Evolutionary conservation across 331 rosid genomes (phyloP).

Genomic region (Dryas integrifolia): DNA sequence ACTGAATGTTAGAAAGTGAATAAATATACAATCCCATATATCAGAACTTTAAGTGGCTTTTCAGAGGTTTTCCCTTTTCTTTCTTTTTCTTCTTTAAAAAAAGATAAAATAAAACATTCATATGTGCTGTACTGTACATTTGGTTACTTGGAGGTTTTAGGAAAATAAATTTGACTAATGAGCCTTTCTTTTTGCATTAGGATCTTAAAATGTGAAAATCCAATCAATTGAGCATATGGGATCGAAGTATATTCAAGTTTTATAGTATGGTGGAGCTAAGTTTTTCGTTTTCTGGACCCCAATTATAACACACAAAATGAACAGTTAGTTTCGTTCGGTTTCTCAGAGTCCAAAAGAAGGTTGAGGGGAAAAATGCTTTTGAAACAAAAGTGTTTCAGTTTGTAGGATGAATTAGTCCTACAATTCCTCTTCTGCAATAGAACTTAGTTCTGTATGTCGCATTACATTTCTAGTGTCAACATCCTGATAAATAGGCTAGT

Average conservation of each 20-base stretch:
- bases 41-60: not conserved
- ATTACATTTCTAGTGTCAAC: not conserved
- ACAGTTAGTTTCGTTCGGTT: not conserved
- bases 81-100: too few species aligned
- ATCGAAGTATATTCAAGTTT: not conserved
- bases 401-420: not conserved
- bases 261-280: not conserved
- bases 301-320: not conserved
- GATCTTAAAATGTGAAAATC: not conserved
- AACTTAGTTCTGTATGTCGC: not conserved
- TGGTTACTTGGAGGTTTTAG: not conserved
- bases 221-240: not conserved
- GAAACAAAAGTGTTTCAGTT: not conserved
- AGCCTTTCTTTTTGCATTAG: not conserved
- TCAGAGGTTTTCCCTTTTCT: not conserved
- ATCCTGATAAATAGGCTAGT: not conserved
- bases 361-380: not conserved
- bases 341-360: not conserved
- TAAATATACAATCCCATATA: not conserved
- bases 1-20: not conserved
- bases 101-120: not conserved
- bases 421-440: not conserved
- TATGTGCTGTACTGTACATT: not conserved
- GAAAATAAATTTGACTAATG: not conserved
- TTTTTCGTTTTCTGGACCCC: conserved; percentile 2